phyloP scores from a whole-genome alignment of 108 stramenopile species.

The Schizochytrium sp. region DNA sequence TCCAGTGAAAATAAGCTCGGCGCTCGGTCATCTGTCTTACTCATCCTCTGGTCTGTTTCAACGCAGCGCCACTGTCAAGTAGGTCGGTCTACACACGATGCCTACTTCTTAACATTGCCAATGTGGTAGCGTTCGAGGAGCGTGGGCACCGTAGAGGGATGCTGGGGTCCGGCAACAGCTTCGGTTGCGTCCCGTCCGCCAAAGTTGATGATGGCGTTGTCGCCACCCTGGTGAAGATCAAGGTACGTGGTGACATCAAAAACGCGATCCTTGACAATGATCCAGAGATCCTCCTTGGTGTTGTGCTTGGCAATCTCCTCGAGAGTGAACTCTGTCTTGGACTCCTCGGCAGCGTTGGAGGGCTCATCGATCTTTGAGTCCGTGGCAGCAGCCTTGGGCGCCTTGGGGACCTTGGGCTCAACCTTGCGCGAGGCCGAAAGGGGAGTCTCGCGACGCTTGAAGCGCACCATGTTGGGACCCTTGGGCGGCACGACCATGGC shows the following conservation, averaged over 20 bases:
- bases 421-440: neutral
- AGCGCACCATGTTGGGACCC: constrained; percentile 72
- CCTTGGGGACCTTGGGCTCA: neutral
- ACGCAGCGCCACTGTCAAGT: no score
- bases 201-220: constrained; percentile 15
- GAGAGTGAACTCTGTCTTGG: constrained; percentile 44
- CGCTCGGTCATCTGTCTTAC: no score
- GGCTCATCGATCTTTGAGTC: neutral
- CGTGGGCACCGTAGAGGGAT: neutral
- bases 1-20: no score
- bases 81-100: no score
- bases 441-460: constrained; percentile 45
- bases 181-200: neutral
- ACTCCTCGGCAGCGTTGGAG: neutral
- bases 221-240: neutral
- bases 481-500: constrained; percentile 99
- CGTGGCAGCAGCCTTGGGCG: neutral
- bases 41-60: no score
- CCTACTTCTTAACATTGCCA: neutral
- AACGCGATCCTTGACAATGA: constrained; percentile 78
- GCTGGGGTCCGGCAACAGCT: neutral
- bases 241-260: constrained; percentile 71
- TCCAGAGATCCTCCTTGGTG: constrained; percentile 81
- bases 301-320: constrained; percentile 79
- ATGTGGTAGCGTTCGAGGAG: constrained; percentile 5